Base-by-base conservation (phyloP, 768 basidiomycete genomes). In the Lepiota subincarnata region DNA sequence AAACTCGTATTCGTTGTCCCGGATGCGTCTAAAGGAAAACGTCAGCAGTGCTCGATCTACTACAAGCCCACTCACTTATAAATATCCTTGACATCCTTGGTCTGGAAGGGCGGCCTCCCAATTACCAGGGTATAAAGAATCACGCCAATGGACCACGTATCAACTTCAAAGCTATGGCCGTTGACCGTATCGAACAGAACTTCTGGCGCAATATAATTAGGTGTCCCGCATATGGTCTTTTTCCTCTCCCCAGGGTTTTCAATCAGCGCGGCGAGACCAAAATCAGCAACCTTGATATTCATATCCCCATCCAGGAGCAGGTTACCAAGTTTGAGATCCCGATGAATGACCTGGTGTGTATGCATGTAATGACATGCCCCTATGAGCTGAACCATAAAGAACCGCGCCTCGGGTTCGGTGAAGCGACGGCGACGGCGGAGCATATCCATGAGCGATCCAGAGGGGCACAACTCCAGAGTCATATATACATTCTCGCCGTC, bases 281-380 rank as follows among this genome's bases (percentile, higher is more conserved):
- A 97, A 72, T 99, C 96, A 18, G 93, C 96, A 16, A 98, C 93
- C 65, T 97, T 92, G 66, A 98, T 78, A 65, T 97, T 92, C 94
- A 98, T 95, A 62, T 89, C 81, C 44, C 70, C 68, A 65, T 97
- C 94, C 35, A 98, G 79, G 69, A 98, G 94, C 39, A 98, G 76
- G 70, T 98, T 98, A 13, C 95, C 96, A 3, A 98, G 80, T 69
- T 98, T 99, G 55, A 99, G 80, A 68, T 99, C 96, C 24, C 96
- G 89, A 69, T 98, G 96, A 66, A 99, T 99, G 63, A 99, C 92
- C 60, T 94, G 92, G 65, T 94, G 88, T 24, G 81, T 80, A 68
- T 98, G 96, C 94, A 99, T 96, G 75, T 98, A 98, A 63, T 92
- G 85, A 69, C 93, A 96, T 1, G 96, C 95, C 18, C 92, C 93